These are phyloP conservation scores for Cudoniella acicularis DNA, from an alignment of 495 filamentous ascomycete species.

Conservation along the genomic window DNA sequence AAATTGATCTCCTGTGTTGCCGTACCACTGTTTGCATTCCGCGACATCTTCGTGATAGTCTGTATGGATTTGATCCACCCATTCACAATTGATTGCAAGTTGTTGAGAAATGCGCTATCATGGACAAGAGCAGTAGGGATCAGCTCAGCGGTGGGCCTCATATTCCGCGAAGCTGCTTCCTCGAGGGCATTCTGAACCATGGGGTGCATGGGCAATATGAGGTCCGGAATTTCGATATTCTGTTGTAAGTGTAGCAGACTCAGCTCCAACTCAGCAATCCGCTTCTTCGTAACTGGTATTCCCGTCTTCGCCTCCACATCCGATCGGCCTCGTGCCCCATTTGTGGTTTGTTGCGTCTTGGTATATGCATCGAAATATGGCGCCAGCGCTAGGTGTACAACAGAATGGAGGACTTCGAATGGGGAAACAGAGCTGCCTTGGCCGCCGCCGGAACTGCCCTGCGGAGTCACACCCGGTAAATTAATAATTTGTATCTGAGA, in stretches of 20 bases:
- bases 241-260: conserved; percentile 89
- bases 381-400: conserved; percentile 81
- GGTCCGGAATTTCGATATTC: conserved; percentile 93
- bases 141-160: conserved; percentile 68
- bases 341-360: conserved; percentile 68
- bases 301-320: conserved; percentile 90
- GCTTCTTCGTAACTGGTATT: conserved; percentile 94
- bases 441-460: conserved; percentile 58
- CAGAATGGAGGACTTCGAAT: conserved; percentile 82
- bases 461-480: conserved; percentile 70
- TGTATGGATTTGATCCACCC: conserved; percentile 98
- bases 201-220: conserved; percentile 80
- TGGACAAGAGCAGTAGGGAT: conserved; percentile 68
- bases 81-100: conserved; percentile 87
- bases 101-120: conserved; percentile 90
- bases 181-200: conserved; percentile 81
- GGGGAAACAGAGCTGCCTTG: conserved; percentile 70
- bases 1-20: conserved; percentile 98
- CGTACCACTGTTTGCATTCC: conserved; percentile 82
- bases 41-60: conserved; percentile 89
- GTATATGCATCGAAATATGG: conserved; percentile 96
- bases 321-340: conserved; percentile 60
- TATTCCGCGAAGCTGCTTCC: conserved; percentile 59
- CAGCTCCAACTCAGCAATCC: conserved; percentile 86
- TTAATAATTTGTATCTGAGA: conserved; percentile 90